Evolutionary conservation across 352 stramenopile species (phyloP), one percentile per base, ranked within the genome.

Genomic region (Pythium coloratum): DNA sequence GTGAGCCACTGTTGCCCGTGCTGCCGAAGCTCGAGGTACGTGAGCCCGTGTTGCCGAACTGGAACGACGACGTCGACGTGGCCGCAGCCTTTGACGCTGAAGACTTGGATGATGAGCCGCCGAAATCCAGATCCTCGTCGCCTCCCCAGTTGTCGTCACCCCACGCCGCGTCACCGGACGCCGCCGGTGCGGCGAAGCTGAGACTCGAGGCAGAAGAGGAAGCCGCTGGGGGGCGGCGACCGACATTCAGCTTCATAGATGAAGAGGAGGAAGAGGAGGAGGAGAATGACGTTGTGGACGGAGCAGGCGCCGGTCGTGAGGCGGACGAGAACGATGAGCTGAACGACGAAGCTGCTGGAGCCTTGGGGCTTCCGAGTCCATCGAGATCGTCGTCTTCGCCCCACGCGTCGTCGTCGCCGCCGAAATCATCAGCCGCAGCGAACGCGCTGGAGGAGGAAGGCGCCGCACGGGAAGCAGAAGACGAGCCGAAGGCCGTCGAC

Each of bases 101-200:
- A 2, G 60, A 24, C 0, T 32, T 8, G 9, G 38, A 50, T 6
- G 34, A 26, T 18, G 66, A 55, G 6, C 26, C 24, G 6, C 54
- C 59, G 40, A 64, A 62, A 8, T 44, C 59, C 13, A 67, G 49
- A 36, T 59, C 51, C 12, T 87, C 78, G 38, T 84, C 77, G 24
- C 64, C 80, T 28, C 81, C 84, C 82, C 82, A 93, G 58, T 82
- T 90, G 46, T 91, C 84, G 53, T 90, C 76, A 12, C 73, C 80
- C 84, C 84, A 91, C 3, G 61, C 79, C 30, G 57, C 79, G 32
- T 80, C 66, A 2, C 64, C 49, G 0, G 62, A 69, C 44, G 71
- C 67, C 44, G 84, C 77, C 9, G 46, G 24, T 33, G 46, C 24
- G 13, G 46, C 20, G 10, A 54, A 54, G 46, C 46, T 54, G n/a